phyloP scores from a whole-genome alignment of 1,284 basidiomycete species.

The Trametes hirsuta region DNA sequence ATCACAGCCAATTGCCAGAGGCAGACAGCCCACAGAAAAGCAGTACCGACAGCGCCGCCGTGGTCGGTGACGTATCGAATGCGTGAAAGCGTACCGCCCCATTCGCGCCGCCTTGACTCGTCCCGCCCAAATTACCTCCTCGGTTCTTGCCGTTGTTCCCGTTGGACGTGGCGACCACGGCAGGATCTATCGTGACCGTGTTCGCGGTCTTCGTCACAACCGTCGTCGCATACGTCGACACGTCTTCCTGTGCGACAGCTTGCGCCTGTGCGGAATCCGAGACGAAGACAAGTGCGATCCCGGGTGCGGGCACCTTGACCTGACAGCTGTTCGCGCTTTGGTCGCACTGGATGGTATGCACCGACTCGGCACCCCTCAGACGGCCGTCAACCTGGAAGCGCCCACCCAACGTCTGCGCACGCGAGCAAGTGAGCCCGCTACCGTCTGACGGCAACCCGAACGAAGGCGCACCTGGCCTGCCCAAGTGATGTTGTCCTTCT shows the following conservation, averaged over 20 bases:
- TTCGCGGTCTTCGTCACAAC: conserved; percentile 30
- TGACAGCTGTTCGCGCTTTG: conserved; percentile 42
- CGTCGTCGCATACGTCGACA: conserved; percentile 46
- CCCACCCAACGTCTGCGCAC: conserved; percentile 62
- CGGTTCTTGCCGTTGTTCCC: conserved; percentile 34
- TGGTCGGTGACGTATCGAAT: not conserved
- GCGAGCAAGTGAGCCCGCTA: not conserved
- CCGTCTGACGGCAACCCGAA: not conserved
- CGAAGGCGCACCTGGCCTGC: conserved; percentile 38
- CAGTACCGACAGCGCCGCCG: not conserved
- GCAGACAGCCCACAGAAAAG: not conserved
- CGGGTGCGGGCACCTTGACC: conserved; percentile 52
- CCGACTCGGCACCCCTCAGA: conserved; percentile 41
- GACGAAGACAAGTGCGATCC: conserved; percentile 57
- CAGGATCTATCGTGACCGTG: conserved; percentile 35
- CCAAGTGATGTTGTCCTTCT: conserved; percentile 55
- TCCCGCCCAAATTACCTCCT: conserved; percentile 34
- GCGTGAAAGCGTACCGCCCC: conserved; percentile 3
- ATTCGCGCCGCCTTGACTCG: conserved; percentile 32
- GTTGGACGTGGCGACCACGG: conserved; percentile 41
- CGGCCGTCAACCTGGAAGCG: conserved; percentile 59
- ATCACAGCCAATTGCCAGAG: not conserved
- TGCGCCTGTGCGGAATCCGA: conserved; percentile 40
- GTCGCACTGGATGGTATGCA: conserved; percentile 46
- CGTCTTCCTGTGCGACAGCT: conserved; percentile 37